Percentiles rank a stretch among this genome's conserved stretches.
These are phyloP conservation scores for Aspergillus cristatus DNA, from an alignment of 495 filamentous ascomycete genomes.

Conservation along the genomic window DNA sequence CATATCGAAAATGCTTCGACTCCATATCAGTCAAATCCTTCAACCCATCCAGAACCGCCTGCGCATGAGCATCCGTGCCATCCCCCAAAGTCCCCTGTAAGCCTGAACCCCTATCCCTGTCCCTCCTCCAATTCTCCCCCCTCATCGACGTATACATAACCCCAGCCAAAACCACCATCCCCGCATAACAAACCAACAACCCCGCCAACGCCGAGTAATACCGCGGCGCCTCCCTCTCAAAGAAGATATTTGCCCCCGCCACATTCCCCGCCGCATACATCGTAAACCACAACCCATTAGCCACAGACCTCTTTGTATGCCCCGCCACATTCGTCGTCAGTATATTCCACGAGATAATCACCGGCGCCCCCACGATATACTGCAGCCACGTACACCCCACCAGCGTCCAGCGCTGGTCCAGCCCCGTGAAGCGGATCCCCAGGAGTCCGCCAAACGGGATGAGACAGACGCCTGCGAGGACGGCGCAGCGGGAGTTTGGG, in stretches of 20 bases:
- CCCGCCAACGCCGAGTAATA: slow-evolving; percentile 27
- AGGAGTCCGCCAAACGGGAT: slow-evolving; percentile 31
- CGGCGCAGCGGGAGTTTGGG: slow-evolving; percentile 33
- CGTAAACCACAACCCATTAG: slow-evolving; percentile 31
- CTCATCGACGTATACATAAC: slow-evolving; percentile 19
- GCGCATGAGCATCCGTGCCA: slow-evolving; percentile 8
- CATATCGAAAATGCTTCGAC: slow-evolving; percentile 37
- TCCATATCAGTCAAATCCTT: slow-evolving; percentile 41
- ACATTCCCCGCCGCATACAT: slow-evolving; percentile 32
- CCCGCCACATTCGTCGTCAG: slow-evolving; percentile 53
- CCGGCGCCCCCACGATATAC: slow-evolving; percentile 33
- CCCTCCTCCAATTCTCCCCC: slow-evolving; percentile 19
- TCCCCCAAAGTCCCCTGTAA: slow-evolving; percentile 4
- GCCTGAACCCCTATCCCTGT: slow-evolving; percentile 11
- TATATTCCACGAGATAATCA: slow-evolving; percentile 47
- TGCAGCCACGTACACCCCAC: slow-evolving; percentile 47
- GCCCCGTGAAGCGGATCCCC: slow-evolving; percentile 31
- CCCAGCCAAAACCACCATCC: slow-evolving; percentile 17
- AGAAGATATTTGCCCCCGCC: slow-evolving; percentile 37
- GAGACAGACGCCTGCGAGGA: slow-evolving; percentile 23
- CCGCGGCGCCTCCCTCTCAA: slow-evolving; percentile 25
- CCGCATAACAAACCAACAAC: slow-evolving; percentile 26
- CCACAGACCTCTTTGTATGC: slow-evolving; percentile 53
- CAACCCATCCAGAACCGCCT: slow-evolving; percentile 32
- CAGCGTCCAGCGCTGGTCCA: slow-evolving; percentile 37